Conservation (phyloP, 169 alveolate species). For the Cryptosporidium muris region DNA sequence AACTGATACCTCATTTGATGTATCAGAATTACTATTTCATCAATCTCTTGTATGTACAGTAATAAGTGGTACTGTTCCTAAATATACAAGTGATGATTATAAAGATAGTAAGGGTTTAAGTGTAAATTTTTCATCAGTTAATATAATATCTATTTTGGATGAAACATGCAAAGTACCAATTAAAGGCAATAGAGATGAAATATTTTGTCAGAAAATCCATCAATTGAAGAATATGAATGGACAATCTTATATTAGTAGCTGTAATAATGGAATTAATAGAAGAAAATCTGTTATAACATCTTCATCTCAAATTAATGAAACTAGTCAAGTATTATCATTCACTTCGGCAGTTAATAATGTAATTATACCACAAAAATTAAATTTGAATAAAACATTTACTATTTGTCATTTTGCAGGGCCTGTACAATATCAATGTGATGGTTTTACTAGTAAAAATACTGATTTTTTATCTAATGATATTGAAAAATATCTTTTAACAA, state of each 20-base stretch:
- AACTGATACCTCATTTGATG: slow-evolving; percentile 41
- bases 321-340: not conserved
- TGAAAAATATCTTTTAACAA: slow-evolving; percentile 45
- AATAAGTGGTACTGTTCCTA: slow-evolving; percentile 64
- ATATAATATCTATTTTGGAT: slow-evolving; percentile 61
- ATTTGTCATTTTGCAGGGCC: slow-evolving; percentile 78
- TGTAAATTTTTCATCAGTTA: slow-evolving; percentile 16
- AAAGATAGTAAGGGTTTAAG: not conserved
- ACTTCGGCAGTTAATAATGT: slow-evolving; percentile 18
- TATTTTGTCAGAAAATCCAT: slow-evolving; percentile 58
- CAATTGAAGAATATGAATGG: slow-evolving; percentile 6
- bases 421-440: slow-evolving; percentile 74
- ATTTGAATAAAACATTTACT: slow-evolving; percentile 73
- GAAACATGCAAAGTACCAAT: slow-evolving; percentile 69
- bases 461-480: slow-evolving; percentile 75
- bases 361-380: slow-evolving; percentile 36
- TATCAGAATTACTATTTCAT: slow-evolving; percentile 50
- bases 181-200: slow-evolving; percentile 60
- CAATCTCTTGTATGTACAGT: slow-evolving; percentile 67
- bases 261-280: not conserved
- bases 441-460: slow-evolving; percentile 75
- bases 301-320: slow-evolving; percentile 22
- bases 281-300: slow-evolving; percentile 21
- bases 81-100: slow-evolving; percentile 9
- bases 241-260: too few species aligned